These are phyloP conservation scores for Aspergillus latus DNA, from an alignment of 2,329 filamentous ascomycete genomes.

Conservation along the genomic window DNA sequence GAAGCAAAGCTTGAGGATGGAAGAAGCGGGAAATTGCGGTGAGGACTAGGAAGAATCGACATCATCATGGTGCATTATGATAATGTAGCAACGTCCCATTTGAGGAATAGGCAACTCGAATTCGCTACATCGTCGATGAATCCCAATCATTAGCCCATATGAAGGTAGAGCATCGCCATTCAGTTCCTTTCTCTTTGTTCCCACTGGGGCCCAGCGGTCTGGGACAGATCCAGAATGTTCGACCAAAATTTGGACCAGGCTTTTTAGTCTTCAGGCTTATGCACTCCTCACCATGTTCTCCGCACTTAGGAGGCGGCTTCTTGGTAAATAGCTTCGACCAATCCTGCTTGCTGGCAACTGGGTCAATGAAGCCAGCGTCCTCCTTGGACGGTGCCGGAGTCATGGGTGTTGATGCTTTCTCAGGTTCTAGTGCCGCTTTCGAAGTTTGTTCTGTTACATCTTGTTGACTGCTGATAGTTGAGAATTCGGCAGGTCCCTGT, in stretches of 20 bases:
- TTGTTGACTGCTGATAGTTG: background rate
- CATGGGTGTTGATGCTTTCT: slow-evolving; percentile 5
- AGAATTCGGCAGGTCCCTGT: background rate
- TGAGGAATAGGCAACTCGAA: background rate
- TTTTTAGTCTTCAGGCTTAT: slow-evolving; percentile 84
- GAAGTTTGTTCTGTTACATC: background rate
- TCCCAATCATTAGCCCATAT: slow-evolving; percentile 68
- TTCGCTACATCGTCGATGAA: slow-evolving; percentile 20
- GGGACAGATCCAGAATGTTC: slow-evolving; percentile 67
- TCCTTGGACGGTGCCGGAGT: slow-evolving; percentile 28
- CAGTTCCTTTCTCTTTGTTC: slow-evolving; percentile 75
- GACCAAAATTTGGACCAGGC: slow-evolving; percentile 73
- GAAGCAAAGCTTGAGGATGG: background rate
- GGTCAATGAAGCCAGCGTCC: slow-evolving; percentile 60
- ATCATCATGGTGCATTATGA: background rate
- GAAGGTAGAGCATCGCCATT: slow-evolving; percentile 88
- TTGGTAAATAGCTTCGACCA: slow-evolving; percentile 84
- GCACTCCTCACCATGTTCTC: slow-evolving; percentile 80
- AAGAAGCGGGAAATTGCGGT: background rate
- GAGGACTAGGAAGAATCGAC: background rate
- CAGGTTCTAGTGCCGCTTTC: background rate
- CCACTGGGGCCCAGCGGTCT: slow-evolving; percentile 83
- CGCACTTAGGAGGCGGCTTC: slow-evolving; percentile 72
- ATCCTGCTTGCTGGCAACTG: slow-evolving; percentile 71
- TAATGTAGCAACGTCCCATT: background rate